Base-by-base conservation (phyloP, 371 early-diverging fungal species). In the Actinomortierella wolfii region DNA sequence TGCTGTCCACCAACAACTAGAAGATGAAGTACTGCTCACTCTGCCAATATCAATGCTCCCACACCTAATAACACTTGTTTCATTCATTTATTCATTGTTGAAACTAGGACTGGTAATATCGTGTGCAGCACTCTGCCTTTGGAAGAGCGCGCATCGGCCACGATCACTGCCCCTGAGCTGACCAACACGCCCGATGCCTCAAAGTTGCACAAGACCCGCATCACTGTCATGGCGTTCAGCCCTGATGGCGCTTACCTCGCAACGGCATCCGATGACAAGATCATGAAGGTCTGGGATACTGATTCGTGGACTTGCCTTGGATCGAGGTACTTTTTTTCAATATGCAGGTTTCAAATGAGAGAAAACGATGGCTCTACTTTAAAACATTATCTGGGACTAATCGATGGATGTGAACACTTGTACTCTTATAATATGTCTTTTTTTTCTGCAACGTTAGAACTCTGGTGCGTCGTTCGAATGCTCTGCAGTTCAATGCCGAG, bases 221-320 rank as follows among this genome's bases (percentile, higher is more conserved):
- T 88, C 40, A 80, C 84, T 34, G 77, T 79, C 18, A 76, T 84
- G 46, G 79, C 82, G 7, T 89, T 88, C 65, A 86, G 81, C 53
- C 69, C 76, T 6, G 84, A 88, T 52, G 91, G 88, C 1, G 54
- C 67, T 14, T 81, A 79, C 44, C 57, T 93, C 53, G 90, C 87
- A 9, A 79, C 84, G 6, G 83, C 84, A 51, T 89, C 88, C n/a
- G 86, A 86, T 43, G 88, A 92, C 66, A 94, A 94, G 76, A 59
- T 78, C 44, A 68, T 93, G 42, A 75, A 79, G 47, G 79, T 92
- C 40, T 93, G 90, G 86, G 76, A 86, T 57, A 84, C 86, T n/a
- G 79, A 62, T 3, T 64, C 68, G 42, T 92, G 92, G 92, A 59
- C 76, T 41, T 59, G 80, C 25, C 73, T 80, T 18, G 76, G 65